A percentile compares a stretch with the other conserved stretches of the same genome.
phyloP scores from a whole-genome alignment of 257 asterid genomes.

The Catharanthus roseus region DNA sequence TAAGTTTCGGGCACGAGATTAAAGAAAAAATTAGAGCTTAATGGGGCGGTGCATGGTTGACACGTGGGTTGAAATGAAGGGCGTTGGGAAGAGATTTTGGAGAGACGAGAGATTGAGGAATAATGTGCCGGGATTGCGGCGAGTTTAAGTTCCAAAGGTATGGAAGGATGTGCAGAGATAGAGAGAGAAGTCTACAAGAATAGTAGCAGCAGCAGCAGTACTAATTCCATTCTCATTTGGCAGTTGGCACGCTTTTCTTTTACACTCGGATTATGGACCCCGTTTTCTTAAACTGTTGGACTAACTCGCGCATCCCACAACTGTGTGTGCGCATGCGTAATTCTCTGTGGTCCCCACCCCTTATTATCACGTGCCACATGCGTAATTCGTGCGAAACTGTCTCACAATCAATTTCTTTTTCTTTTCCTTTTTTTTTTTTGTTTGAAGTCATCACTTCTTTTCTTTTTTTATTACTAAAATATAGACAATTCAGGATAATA shows the following conservation, averaged over 20 bases:
- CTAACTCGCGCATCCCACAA: constrained; percentile 24
- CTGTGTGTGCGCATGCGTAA: constrained; percentile 35
- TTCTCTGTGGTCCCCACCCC: constrained; percentile 16
- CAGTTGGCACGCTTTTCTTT: constrained; percentile 8
- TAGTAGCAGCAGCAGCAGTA: background rate
- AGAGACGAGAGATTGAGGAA: constrained; percentile 5
- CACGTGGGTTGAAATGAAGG: constrained; percentile 14
- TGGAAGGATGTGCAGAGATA: too few relatives aligned
- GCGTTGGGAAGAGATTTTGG: constrained; percentile 4
- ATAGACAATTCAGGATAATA: too few relatives aligned
- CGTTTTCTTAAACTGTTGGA: constrained; percentile 25
- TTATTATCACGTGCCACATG: constrained; percentile 16
- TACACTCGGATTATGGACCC: constrained; percentile 7
- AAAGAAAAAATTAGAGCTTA: too few relatives aligned
- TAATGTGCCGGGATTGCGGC: constrained; percentile 37
- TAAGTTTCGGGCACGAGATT: too few relatives aligned
- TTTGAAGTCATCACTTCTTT: too few relatives aligned
- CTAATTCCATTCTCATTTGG: background rate
- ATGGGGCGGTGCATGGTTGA: constrained; percentile 14
- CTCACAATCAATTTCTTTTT: too few relatives aligned
- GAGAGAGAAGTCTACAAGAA: too few relatives aligned
- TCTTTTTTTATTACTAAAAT: too few relatives aligned
- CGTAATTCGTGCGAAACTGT: constrained; percentile 9
- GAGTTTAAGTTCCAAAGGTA: constrained; percentile 46
- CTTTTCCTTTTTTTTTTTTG: too few relatives aligned